Conservation (phyloP, 208 protist genomes). For the Borovskyia barvae region DNA sequence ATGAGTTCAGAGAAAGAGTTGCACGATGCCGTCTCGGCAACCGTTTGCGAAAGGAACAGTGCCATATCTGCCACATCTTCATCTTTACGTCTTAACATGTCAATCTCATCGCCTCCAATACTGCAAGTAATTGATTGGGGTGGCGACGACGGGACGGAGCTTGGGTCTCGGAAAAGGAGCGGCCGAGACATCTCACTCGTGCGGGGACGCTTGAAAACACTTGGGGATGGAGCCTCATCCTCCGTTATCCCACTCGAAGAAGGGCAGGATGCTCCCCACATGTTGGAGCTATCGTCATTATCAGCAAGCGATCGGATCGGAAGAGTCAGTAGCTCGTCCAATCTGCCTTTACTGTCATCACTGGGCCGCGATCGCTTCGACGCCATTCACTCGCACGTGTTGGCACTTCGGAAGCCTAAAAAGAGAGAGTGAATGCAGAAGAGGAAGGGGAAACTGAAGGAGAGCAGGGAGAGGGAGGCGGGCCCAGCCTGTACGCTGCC, state of each 20-base stretch:
- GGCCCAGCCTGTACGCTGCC: too few species aligned
- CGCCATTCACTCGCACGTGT: background rate
- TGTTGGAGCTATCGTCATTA: too few species aligned
- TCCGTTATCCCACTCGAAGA: too few species aligned
- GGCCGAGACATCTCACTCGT: background rate
- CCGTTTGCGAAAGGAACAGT: conserved; percentile 51
- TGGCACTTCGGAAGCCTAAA: background rate
- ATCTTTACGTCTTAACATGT: conserved; percentile 61
- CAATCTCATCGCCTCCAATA: conserved; percentile 54
- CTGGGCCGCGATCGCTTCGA: background rate
- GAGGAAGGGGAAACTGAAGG: background rate
- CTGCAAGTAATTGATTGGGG: conserved; percentile 1
- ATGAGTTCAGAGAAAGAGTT: conserved; percentile 41
- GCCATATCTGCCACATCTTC: conserved; percentile 77
- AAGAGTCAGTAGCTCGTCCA: conserved; percentile 5
- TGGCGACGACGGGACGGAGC: background rate
- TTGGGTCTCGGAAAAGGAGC: background rate
- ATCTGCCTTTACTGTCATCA: background rate
- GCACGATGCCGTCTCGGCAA: conserved; percentile 24
- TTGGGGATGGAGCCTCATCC: too few species aligned
- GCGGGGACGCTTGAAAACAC: too few species aligned
- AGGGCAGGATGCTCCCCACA: too few species aligned
- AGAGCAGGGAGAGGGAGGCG: background rate
- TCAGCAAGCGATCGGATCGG: background rate
- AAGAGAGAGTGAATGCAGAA: background rate